Percentiles rank a stretch among this genome's conserved stretches.
Evolutionary conservation across 768 basidiomycete species (phyloP).

Genomic region (Naematelia aurantialba): DNA sequence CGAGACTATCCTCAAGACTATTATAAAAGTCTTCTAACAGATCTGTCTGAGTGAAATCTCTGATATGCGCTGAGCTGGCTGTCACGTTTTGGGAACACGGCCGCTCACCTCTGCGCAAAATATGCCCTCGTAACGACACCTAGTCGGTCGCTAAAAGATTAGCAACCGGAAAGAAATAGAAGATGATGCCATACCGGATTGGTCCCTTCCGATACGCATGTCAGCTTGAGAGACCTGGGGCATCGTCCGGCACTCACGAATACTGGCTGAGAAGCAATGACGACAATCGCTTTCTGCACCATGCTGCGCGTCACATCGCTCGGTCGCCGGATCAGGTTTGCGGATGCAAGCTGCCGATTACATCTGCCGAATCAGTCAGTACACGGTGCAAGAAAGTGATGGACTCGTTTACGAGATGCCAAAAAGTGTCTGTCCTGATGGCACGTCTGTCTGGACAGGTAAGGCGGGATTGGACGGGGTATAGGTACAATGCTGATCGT

Average conservation of each 20-base stretch:
- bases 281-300: constrained; percentile 96
- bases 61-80: constrained; percentile 44
- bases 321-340: constrained; percentile 67
- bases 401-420: constrained; percentile 76
- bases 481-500: constrained; percentile 45
- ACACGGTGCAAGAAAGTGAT: neutral
- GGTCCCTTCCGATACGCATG: constrained; percentile 59
- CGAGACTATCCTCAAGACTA: constrained; percentile 70
- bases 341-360: constrained; percentile 86
- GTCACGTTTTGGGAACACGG: too few relatives aligned
- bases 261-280: constrained; percentile 62
- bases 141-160: constrained; percentile 67
- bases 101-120: constrained; percentile 69
- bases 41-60: constrained; percentile 79
- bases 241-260: constrained; percentile 39
- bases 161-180: neutral
- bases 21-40: constrained; percentile 84
- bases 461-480: constrained; percentile 17
- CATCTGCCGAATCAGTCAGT: constrained; percentile 57
- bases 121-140: constrained; percentile 89
- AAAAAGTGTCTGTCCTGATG: constrained; percentile 66
- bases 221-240: neutral
- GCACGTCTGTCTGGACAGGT: constrained; percentile 35
- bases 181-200: constrained; percentile 61
- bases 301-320: constrained; percentile 87